Conservation (phyloP, 106 monocot species). For the Apostasia shenzhenica region DNA sequence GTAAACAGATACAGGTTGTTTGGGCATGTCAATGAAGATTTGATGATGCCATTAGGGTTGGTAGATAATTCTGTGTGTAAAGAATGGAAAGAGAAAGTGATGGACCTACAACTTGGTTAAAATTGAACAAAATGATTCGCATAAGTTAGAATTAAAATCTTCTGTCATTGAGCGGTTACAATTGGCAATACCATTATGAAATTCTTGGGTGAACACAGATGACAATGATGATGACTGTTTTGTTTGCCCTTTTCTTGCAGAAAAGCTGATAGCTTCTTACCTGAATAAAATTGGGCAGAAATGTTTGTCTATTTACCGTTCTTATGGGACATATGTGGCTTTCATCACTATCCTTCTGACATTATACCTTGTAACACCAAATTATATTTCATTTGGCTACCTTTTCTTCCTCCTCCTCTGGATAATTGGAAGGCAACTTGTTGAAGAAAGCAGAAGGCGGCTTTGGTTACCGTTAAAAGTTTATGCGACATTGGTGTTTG, state of each 20-base stretch:
- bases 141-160: too few relatives aligned
- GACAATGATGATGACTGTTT: too few relatives aligned
- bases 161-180: too few relatives aligned
- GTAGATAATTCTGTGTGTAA: too few relatives aligned
- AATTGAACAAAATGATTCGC: too few relatives aligned
- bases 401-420: slow-evolving; percentile 89
- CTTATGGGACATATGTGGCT: slow-evolving; percentile 88
- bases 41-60: too few relatives aligned
- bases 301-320: slow-evolving; percentile 74
- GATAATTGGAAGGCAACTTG: slow-evolving; percentile 95
- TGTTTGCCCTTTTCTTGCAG: slow-evolving; percentile 30
- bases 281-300: slow-evolving; percentile 71
- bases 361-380: slow-evolving; percentile 80
- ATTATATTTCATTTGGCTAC: slow-evolving; percentile 94
- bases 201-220: too few relatives aligned
- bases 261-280: slow-evolving; percentile 61
- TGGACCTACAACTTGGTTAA: too few relatives aligned
- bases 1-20: too few relatives aligned
- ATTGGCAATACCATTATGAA: too few relatives aligned
- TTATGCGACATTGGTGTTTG: slow-evolving; percentile 65
- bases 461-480: slow-evolving; percentile 92
- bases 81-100: too few relatives aligned
- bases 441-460: slow-evolving; percentile 66
- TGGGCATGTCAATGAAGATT: too few relatives aligned
- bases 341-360: slow-evolving; percentile 83